Base-by-base conservation (phyloP, 805 yeast genomes). In the Lipomyces anomalus region DNA sequence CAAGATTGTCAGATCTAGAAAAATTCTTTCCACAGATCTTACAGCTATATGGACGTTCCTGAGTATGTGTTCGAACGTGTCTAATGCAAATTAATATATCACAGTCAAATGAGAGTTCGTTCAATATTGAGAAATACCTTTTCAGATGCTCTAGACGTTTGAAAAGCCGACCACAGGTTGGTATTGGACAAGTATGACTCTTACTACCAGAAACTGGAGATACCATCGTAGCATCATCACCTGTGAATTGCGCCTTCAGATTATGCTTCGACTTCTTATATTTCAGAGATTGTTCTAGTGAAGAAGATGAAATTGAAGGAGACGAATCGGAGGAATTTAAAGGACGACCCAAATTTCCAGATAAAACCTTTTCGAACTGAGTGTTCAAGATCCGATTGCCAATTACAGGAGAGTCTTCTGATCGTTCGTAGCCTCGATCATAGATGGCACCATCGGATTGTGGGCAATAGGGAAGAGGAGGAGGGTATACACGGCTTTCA, bases 31-130 rank as follows among this genome's bases (percentile, higher is more conserved):
- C 43, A 39, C 56, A 52, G 6, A 52, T 37, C 30, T 43, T 43
- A 40, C 56, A 52, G 6, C 24, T 47, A 28, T 50, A 52, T 16
- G 56, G 56, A 21, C 55, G 20, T 18, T 52, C 56, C 22, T 50
- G 50, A 9, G 56, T 52, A 22, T 52, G 56, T n/a, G 56, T 48
- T 7, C 56, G 45, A 13, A 52, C 56, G 22, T 52, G 56, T 22
- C 48, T 43, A 35, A 2, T 7, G 7, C 4, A 4, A 2, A 28
- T 16, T 22, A 28, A 35, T 42, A 5, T 21, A 22, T 22, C 7
- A 3, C 17, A n/a, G 7, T 20, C 5, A 11, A 6, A 24, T 35
- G 7, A 22, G n/a, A 33, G 9, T 22, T 4, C 4, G 9, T n/a
- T n/a, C 21, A 16, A 5, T 13, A 6, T n/a, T 18, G 18, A 26